phyloP scores from a whole-genome alignment of 352 stramenopile species.

The Phytopythium delawarense region DNA sequence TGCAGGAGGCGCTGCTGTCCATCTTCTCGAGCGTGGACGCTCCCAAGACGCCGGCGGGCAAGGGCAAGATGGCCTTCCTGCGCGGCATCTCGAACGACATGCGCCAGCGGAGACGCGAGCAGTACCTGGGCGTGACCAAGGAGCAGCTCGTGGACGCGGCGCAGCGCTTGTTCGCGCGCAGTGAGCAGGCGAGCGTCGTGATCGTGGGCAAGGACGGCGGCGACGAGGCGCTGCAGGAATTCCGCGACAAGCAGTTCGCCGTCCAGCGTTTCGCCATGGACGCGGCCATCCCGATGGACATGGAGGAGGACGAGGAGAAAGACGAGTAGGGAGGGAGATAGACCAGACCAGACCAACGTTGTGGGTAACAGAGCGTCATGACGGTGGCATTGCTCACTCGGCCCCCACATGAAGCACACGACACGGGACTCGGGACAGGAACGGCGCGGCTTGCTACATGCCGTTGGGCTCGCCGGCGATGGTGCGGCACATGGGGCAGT shows the following conservation, averaged over 20 bases:
- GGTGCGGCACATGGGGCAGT: slow-evolving; percentile 86
- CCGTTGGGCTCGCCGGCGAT: slow-evolving; percentile 44
- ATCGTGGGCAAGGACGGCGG: slow-evolving; percentile 65
- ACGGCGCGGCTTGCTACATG: background rate
- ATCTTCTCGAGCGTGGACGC: slow-evolving; percentile 75
- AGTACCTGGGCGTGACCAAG: slow-evolving; percentile 53
- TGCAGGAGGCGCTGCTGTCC: slow-evolving; percentile 76
- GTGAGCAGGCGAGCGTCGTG: slow-evolving; percentile 29
- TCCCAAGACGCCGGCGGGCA: slow-evolving; percentile 71
- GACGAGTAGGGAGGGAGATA: background rate
- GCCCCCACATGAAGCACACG: background rate
- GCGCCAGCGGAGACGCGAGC: slow-evolving; percentile 60
- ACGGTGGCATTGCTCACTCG: background rate
- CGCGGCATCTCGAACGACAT: slow-evolving; percentile 84
- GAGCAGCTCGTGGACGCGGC: slow-evolving; percentile 47
- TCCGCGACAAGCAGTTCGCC: slow-evolving; percentile 35
- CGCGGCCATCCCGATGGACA: background rate
- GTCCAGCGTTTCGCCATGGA: slow-evolving; percentile 30
- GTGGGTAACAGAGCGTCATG: background rate
- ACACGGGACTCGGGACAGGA: too few relatives aligned
- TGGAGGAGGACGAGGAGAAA: background rate
- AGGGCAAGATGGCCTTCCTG: slow-evolving; percentile 73
- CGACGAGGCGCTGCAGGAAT: slow-evolving; percentile 24
- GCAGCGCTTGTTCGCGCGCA: slow-evolving; percentile 42
- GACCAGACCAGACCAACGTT: too few relatives aligned